Evolutionary conservation across 371 early-diverging fungal genomes (phyloP), one percentile per base, ranked within the genome.

Genomic region (Mucor circinelloides): DNA sequence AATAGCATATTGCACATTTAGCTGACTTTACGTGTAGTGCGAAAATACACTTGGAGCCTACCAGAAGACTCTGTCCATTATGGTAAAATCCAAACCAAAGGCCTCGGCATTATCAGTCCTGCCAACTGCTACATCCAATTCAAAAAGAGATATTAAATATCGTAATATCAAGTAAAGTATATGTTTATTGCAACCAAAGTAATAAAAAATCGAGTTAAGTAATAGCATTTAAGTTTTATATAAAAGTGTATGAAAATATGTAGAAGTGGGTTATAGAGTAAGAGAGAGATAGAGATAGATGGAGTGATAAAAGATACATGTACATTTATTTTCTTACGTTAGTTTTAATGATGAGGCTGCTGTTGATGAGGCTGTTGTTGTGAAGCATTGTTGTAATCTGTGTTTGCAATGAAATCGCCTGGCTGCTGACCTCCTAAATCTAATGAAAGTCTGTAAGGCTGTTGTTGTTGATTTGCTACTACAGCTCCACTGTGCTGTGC

Each of bases 141-240:
- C 13, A n/a, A 50, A 36, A 62, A 21, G 19, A 60, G 71, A 15
- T 76, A 74, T 55, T 79, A 64, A 64, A 15, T 17, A 4, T 40
- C 40, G 40, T 17, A 17, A 28, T 17, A 40, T 52, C 52, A 25
- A 52, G 8, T 52, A 25, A 23, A 25, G 1, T 15, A 52, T 13
- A 0, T 1, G 10, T 52, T 52, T 52, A 52, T 52, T 52, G 27
- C 23, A 52, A 25, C 25, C 9, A 52, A 52, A 25, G n/a, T 46
- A 21, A 46, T 46, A 46, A 40, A 40, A 17, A 36, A n/a, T n/a
- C n/a, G n/a, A 13, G 10, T 36, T 1, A 30, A 1, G 19, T 44
- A n/a, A 44, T 44, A 44, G n/a, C 19, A n/a, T 44, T 19, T 21
- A 21, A 46, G 13, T 3, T 52, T 12, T 52, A 52, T 52, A 52